Evolutionary conservation across 2,329 filamentous ascomycete genomes (phyloP).

Genomic region (Stemphylium beticola): DNA sequence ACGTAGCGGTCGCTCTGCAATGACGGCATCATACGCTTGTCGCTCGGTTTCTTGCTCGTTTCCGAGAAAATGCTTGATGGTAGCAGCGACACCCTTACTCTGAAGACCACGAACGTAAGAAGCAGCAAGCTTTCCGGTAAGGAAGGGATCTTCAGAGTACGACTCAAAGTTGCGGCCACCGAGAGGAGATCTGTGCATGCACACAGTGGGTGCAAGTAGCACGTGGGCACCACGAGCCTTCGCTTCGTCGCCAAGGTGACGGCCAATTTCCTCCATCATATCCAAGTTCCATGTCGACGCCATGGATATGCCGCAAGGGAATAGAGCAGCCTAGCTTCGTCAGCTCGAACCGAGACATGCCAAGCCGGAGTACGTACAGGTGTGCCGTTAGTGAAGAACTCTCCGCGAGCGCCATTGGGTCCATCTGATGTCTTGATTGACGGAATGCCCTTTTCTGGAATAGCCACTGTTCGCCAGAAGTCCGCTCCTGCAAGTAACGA

Average conservation of each 20-base stretch:
- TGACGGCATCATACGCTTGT: constrained; percentile 67
- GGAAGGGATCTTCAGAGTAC: constrained; percentile 80
- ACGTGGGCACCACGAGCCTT: constrained; percentile 77
- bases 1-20: constrained; percentile 69
- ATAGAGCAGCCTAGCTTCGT: constrained; percentile 68
- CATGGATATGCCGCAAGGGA: constrained; percentile 79
- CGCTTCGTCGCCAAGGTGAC: constrained; percentile 72
- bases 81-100: constrained; percentile 74
- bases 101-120: constrained; percentile 77
- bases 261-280: constrained; percentile 71
- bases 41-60: constrained; percentile 76
- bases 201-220: constrained; percentile 77
- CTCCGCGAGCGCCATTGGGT: constrained; percentile 72
- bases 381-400: constrained; percentile 66
- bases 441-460: constrained; percentile 67
- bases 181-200: constrained; percentile 80
- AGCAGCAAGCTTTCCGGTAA: constrained; percentile 75
- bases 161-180: constrained; percentile 89
- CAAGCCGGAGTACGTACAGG: constrained; percentile 41
- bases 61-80: constrained; percentile 79
- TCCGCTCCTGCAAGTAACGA: constrained; percentile 61
- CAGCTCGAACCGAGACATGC: constrained; percentile 12
- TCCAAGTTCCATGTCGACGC: constrained; percentile 80
- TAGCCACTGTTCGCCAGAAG: constrained; percentile 71
- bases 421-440: constrained; percentile 71